Base-by-base conservation (phyloP, 129 eudicot genomes). In the Chrysanthemum lavandulifolium region DNA sequence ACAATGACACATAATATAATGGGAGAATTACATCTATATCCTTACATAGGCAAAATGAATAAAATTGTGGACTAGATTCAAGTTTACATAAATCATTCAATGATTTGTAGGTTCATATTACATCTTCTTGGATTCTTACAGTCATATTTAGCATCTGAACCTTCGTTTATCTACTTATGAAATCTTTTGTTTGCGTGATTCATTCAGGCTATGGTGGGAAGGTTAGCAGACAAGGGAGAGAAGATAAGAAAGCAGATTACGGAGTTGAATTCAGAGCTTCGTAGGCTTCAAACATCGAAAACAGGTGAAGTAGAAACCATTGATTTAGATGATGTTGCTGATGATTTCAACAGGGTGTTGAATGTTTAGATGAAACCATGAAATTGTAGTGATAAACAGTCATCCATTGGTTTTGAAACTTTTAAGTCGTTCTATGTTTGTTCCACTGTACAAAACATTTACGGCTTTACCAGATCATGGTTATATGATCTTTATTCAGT, bases 191-290 rank as follows among this genome's bases (percentile, higher is more conserved):
- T 45, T 16, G 25, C 71, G 61, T 61, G 15, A 13, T 49, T 40
- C 13, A 33, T 64, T 14, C 78, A 89, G 96, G 84, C 19, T 18
- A 82, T 81, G 70, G 71, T 89, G 48, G 79, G 85, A n/a, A 79
- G 77, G 79, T 76, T 89, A 56, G 87, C 88, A 5, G 93, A 89
- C 73, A 87, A 86, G 27, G 96, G 96, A 18, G 85, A 79, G 73
- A 89, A 74, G 69, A 65, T 89, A 54, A 60, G 48, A 58, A 86
- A 81, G 69, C 92, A 83, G 80, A 84, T 89, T 13, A 49, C 79
- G 2, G 86, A 83, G 56, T 74, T 87, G 82, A 80, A 86, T 62
- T 67, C 5, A 29, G 90, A 86, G 82, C 96, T 89, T 10, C 75
- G 62, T 9, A 80, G 67, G 56, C 73, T 86, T 54, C 72, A 63